A percentile compares a stretch with the other conserved stretches of the same genome.
Conservation (phyloP, 257 asterid species). For the Fraxinus anomala region DNA sequence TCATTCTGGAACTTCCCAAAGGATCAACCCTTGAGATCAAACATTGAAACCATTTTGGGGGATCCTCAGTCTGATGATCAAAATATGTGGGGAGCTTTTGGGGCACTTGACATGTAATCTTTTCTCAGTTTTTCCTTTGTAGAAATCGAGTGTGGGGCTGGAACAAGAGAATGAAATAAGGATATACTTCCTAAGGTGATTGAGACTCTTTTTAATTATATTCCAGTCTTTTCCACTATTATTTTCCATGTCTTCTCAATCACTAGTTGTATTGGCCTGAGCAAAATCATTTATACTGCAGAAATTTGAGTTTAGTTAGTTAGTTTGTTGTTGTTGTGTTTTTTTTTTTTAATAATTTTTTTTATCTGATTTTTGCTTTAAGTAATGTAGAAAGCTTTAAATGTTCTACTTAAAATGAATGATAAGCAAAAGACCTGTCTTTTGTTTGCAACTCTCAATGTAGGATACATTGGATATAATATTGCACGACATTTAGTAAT, state of each 20-base stretch:
- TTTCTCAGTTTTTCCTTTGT: not conserved
- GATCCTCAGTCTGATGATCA: slow-evolving; percentile 53
- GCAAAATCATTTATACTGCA: not conserved
- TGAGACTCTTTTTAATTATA: not conserved
- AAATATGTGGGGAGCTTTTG: slow-evolving; percentile 51
- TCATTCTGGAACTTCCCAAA: slow-evolving; percentile 92
- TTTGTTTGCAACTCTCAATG: not conserved
- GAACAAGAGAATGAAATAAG: not conserved
- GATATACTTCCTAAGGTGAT: not conserved
- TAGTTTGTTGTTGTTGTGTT: no score
- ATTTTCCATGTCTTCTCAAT: not conserved
- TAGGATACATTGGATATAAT: no score
- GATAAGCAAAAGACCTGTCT: not conserved
- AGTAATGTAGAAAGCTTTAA: not conserved
- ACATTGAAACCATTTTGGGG: slow-evolving; percentile 47
- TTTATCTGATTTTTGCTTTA: not conserved
- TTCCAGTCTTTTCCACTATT: not conserved
- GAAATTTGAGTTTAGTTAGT: not conserved
- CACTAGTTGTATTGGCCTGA: not conserved
- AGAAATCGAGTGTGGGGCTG: not conserved
- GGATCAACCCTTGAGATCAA: slow-evolving; percentile 45
- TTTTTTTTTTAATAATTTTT: not conserved
- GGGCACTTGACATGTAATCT: slow-evolving; percentile 46
- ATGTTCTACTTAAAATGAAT: not conserved
- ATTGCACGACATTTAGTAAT: not conserved